Conservation (phyloP, 2,329 filamentous ascomycete genomes). For the Aspergillus pseudoterreus region DNA sequence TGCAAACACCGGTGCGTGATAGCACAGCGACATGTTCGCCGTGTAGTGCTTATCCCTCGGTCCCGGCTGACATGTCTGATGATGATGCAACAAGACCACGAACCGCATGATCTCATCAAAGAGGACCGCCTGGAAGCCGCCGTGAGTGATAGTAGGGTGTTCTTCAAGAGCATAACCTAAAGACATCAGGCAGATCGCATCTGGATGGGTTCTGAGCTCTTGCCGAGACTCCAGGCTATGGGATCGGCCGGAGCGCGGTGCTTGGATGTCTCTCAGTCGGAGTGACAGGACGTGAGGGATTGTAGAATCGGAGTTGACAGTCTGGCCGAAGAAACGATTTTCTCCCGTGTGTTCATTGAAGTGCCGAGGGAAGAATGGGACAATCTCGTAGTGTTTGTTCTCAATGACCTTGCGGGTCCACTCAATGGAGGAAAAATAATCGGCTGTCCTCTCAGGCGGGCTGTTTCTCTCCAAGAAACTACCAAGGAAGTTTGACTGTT, state of each 20-base stretch:
- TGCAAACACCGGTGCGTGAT: neutral
- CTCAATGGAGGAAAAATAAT: constrained; percentile 1
- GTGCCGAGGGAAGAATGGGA: constrained; percentile 2
- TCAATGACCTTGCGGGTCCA: constrained; percentile 1
- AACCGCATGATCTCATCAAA: constrained; percentile 6
- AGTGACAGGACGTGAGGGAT: constrained; percentile 1
- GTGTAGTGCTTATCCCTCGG: constrained; percentile 1
- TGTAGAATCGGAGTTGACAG: neutral
- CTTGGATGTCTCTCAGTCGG: neutral
- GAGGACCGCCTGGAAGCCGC: constrained; percentile 1
- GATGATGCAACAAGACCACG: constrained; percentile 1
- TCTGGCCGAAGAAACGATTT: constrained; percentile 1
- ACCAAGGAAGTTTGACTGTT: neutral
- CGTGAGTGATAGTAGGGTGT: constrained; percentile 1
- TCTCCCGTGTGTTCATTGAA: neutral
- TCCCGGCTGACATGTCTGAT: neutral
- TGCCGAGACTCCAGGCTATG: neutral
- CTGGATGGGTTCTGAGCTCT: neutral
- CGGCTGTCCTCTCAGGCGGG: neutral
- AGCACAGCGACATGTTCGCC: constrained; percentile 1
- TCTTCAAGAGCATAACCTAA: neutral
- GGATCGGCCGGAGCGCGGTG: neutral
- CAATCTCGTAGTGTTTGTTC: neutral
- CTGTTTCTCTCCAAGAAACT: neutral
- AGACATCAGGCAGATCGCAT: constrained; percentile 1